Percentiles rank a stretch among this genome's conserved stretches.
Evolutionary conservation across 2,329 filamentous ascomycete species (phyloP).

Genomic region (Scedosporium boydii): DNA sequence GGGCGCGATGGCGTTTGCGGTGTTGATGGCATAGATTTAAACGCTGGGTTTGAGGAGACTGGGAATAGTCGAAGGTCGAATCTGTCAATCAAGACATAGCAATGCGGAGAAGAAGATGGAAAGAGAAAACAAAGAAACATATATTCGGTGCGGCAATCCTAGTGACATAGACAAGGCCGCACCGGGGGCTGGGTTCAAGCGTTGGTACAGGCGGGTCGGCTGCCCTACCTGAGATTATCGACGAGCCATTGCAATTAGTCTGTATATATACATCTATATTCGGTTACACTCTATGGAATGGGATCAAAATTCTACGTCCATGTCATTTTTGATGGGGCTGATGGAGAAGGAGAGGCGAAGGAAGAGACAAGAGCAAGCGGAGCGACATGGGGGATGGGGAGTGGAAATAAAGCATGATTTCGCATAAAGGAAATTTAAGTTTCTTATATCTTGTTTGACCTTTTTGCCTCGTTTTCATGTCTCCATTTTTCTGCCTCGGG

Average conservation of each 20-base stretch:
- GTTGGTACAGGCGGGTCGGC: background rate
- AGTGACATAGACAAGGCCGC: background rate
- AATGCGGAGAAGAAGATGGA: background rate
- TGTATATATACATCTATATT: constrained; percentile 1
- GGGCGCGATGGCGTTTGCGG: background rate
- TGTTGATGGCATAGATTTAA: background rate
- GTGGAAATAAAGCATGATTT: too few species aligned
- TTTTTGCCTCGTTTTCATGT: background rate
- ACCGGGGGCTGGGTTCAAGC: background rate
- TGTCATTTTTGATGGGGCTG: too few species aligned
- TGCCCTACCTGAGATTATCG: background rate
- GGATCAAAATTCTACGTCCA: background rate
- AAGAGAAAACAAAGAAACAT: background rate
- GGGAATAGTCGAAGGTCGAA: background rate
- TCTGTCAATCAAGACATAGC: background rate
- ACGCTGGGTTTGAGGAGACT: background rate
- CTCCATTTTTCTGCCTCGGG: background rate
- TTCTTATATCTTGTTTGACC: background rate
- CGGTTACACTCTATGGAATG: background rate
- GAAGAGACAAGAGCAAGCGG: too few species aligned
- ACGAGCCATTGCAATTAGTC: background rate
- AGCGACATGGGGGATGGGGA: too few species aligned
- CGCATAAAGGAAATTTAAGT: background rate
- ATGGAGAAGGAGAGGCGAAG: too few species aligned
- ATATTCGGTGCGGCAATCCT: background rate